phyloP scores from a whole-genome alignment of 805 yeast species.

The Kuraishia hungarica region DNA sequence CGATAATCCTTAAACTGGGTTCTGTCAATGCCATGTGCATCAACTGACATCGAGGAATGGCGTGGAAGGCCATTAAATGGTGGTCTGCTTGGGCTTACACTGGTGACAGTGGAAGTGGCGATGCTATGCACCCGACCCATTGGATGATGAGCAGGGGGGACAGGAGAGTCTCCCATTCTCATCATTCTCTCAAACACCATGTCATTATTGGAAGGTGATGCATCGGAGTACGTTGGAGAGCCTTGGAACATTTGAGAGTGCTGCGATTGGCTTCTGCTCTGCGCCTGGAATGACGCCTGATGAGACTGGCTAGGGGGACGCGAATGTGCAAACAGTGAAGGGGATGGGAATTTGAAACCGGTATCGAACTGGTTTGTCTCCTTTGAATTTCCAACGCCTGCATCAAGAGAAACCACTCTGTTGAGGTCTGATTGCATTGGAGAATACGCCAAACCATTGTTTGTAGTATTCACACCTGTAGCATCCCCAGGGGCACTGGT shows the following conservation, averaged over 20 bases:
- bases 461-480: neutral
- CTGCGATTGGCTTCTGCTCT: neutral
- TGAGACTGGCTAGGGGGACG: neutral
- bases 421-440: neutral
- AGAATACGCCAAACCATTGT: neutral
- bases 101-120: neutral
- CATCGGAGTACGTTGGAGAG: neutral
- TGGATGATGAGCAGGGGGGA: neutral
- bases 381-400: neutral
- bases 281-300: neutral
- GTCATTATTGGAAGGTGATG: neutral
- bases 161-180: neutral
- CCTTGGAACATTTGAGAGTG: neutral
- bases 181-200: neutral
- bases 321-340: neutral
- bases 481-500: neutral
- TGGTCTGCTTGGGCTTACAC: neutral
- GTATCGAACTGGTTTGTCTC: neutral
- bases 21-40: neutral
- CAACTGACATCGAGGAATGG: neutral
- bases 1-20: constrained; percentile 23
- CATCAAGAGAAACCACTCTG: neutral
- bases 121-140: neutral
- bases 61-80: neutral
- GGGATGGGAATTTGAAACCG: neutral